Conservation (phyloP, 2,329 filamentous ascomycete genomes). For the Apiospora malaysiana region DNA sequence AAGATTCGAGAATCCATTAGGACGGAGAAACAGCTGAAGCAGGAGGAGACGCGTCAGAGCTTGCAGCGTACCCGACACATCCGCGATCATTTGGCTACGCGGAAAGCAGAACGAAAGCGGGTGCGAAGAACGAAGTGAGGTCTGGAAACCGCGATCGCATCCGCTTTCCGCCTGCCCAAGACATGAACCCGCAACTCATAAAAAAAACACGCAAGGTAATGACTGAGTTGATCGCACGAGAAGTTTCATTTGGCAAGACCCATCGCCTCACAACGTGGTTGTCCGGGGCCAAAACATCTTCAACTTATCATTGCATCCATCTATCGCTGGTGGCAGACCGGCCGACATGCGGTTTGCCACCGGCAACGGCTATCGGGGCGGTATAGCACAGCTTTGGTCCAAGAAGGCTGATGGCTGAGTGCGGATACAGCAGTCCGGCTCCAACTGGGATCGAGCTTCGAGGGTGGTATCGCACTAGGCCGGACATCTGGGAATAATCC, state of each 20-base stretch:
- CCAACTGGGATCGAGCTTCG: background rate
- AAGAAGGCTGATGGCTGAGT: background rate
- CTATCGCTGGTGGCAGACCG: background rate
- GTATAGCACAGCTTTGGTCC: background rate
- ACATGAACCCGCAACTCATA: background rate
- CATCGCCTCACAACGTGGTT: background rate
- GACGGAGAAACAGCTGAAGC: background rate
- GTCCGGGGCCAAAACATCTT: background rate
- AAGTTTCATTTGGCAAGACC: background rate
- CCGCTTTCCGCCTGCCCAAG: background rate
- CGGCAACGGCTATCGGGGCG: slow-evolving; percentile 5
- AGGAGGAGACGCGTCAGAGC: background rate
- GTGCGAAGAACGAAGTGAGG: background rate
- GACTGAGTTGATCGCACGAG: no score
- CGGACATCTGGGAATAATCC: background rate
- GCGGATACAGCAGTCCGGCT: background rate
- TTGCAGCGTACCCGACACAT: background rate
- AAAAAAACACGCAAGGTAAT: no score
- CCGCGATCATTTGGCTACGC: background rate
- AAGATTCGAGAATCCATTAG: background rate
- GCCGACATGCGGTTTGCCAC: background rate
- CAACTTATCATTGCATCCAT: background rate
- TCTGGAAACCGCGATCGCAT: background rate
- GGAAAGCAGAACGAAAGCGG: background rate
- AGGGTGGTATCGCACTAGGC: background rate